Conservation (phyloP, 441 rosid genomes). For the Euphorbia schlechtendalii region DNA sequence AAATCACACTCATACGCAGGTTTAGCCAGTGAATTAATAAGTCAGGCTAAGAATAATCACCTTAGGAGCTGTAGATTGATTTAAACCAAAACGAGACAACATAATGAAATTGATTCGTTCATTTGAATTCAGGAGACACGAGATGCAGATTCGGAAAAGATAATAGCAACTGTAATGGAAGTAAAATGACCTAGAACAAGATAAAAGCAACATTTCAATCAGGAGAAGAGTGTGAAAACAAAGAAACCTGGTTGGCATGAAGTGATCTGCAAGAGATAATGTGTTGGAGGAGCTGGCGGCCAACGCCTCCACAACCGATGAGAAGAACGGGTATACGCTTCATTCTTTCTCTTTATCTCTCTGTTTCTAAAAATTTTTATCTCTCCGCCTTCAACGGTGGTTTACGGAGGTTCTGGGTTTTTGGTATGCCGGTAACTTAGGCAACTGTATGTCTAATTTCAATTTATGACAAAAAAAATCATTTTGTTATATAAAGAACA, state of each 20-base stretch:
- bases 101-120: not conserved
- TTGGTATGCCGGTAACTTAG: not conserved
- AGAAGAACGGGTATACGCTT: constrained; percentile 63
- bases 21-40: not conserved
- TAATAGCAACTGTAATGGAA: not conserved
- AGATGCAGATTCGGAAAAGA: not conserved
- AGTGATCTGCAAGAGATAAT: constrained; percentile 79
- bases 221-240: not conserved
- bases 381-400: not conserved
- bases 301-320: constrained; percentile 90
- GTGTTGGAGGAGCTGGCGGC: constrained; percentile 78
- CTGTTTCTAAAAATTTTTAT: not conserved
- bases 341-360: constrained; percentile 23
- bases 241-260: constrained; percentile 52
- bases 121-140: not conserved
- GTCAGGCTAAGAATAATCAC: not conserved
- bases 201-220: not conserved
- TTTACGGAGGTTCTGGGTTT: not conserved
- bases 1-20: not conserved
- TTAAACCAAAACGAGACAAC: not conserved
- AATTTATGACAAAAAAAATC: too few species aligned
- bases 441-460: not conserved
- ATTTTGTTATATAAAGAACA: too few species aligned
- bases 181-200: not conserved
- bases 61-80: not conserved